Evolutionary conservation across 2,329 filamentous ascomycete genomes (phyloP), one percentile per base, ranked within the genome.

Genomic region (Curvularia eragrostidis): DNA sequence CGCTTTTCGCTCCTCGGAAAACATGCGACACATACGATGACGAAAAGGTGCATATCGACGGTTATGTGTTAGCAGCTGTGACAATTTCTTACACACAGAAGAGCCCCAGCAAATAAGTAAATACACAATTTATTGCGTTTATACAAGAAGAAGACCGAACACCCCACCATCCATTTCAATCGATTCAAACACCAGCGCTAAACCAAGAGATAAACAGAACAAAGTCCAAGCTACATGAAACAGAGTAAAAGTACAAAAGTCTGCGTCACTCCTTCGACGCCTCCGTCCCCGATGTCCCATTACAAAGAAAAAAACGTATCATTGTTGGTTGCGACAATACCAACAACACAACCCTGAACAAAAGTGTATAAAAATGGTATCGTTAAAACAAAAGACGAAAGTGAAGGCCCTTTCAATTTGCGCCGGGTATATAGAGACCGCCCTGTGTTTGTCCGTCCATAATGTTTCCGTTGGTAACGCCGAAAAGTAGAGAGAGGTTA

Each of bases 341-440:
- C n/a, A 43, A 12, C 13, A 21, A 42, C 10, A 39, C 13, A 49
- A 28, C 3, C 10, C n/a, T n/a, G n/a, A 8, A 13, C 26, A 26
- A 39, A 39, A 24, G 13, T 15, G 21, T 24, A 13, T 8, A 19
- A 38, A 50, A 19, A 30, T 38, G 32, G 48, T 39, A 50, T 47
- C 43, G 43, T 47, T 3, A 32, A 32, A 30, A 46, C 9, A 3
- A 21, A 23, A 46, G 39, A 13, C 10, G 41, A 43, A 19, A 47
- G 5, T 21, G 28, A 32, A 5, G 15, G 7, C n/a, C 26, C 10
- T 3, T 15, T 47, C 26, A 47, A 47, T 30, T 21, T 32, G 26
- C 43, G 43, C 43, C 43, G 26, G 28, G 43, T 47, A 47, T 47
- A 47, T 47, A 47, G 12, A 47, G 12, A 32, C 18, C 43, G 18